Conservation (phyloP, 2,329 filamentous ascomycete genomes). For the Penicillium sp. region DNA sequence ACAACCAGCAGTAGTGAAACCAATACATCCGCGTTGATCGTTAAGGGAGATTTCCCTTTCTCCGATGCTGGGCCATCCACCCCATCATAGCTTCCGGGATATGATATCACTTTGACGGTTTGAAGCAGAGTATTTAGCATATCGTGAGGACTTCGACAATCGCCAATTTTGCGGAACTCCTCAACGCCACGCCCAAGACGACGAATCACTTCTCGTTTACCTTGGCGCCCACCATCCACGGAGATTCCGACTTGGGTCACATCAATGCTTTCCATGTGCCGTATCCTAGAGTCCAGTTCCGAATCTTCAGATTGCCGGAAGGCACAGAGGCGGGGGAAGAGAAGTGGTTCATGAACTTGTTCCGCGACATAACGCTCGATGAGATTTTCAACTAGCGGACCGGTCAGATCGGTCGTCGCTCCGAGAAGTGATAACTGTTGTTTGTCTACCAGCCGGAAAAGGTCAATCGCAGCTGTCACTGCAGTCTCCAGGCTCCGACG, state of each 20-base stretch:
- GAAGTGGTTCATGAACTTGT: conserved; percentile 80
- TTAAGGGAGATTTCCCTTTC: conserved; percentile 60
- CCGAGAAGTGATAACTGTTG: conserved; percentile 90
- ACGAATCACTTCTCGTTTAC: conserved; percentile 79
- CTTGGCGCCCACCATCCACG: conserved; percentile 76
- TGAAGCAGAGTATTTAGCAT: conserved; percentile 82
- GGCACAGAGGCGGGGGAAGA: conserved; percentile 81
- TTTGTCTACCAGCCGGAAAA: conserved; percentile 95
- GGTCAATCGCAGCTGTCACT: conserved; percentile 88
- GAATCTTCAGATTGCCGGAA: conserved; percentile 81
- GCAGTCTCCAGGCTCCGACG: conserved; percentile 86
- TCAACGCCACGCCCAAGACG: conserved; percentile 80
- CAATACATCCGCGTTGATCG: conserved; percentile 84
- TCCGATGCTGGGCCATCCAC: conserved; percentile 51
- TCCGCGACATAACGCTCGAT: conserved; percentile 95
- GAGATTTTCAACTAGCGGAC: conserved; percentile 85
- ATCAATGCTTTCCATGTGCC: conserved; percentile 91
- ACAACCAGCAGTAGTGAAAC: conserved; percentile 91
- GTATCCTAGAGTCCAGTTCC: conserved; percentile 85
- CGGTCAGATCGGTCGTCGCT: conserved; percentile 90
- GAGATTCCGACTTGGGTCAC: conserved; percentile 91
- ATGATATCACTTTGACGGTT: conserved; percentile 82
- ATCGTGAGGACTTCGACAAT: conserved; percentile 79
- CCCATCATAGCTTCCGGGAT: conserved; percentile 55
- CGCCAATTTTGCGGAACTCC: conserved; percentile 83